Base-by-base conservation (phyloP, 495 filamentous ascomycete genomes). In the Rhypophila decipiens region DNA sequence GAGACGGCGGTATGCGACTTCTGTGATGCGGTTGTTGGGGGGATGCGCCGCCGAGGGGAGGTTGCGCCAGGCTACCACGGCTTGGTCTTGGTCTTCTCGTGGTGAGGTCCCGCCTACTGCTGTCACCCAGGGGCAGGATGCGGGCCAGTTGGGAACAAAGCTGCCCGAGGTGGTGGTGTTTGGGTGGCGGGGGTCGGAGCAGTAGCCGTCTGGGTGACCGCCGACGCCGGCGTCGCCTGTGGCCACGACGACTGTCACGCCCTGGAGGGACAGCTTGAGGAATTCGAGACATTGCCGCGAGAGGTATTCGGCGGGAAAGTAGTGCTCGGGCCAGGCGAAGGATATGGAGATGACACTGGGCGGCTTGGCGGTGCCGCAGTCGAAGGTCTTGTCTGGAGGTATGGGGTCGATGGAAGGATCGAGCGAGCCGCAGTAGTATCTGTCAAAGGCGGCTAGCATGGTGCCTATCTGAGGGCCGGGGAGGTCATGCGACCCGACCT, bases 241-340 rank as follows among this genome's bases (percentile, higher is more conserved):
- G 5, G 79, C 72, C 34, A 73, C 71, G 17, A 85, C 46, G 19
- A 81, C 64, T 0, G 75, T 76, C 13, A 78, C 73, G n/a, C 82
- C 82, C 56, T 72, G 71, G 20, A 83, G 67, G 13, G 74, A 78
- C 17, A 85, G 75, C 66, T 85, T 85, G 71, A 84, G 73, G 62
- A 64, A 60, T 64, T 65, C 59, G 44, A 39, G 40, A 39, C 62
- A 68, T 49, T 65, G 51, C 4, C 64, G 54, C 23, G 52, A 42
- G 29, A 43, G 38, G 41, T 62, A 68, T 10, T 17, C 38, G 13
- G 47, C 42, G 0, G 60, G 52, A 24, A 50, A 41, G 34, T 50
- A 46, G 19, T 48, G 50, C 52, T 67, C 66, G 42, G 51, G 55
- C 29, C 51, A 47, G 18, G 54, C 55, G 47, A 66, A 66, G 9